phyloP scores from a whole-genome alignment of 73 alveolate species.

The Paramecium pentaurelia region DNA sequence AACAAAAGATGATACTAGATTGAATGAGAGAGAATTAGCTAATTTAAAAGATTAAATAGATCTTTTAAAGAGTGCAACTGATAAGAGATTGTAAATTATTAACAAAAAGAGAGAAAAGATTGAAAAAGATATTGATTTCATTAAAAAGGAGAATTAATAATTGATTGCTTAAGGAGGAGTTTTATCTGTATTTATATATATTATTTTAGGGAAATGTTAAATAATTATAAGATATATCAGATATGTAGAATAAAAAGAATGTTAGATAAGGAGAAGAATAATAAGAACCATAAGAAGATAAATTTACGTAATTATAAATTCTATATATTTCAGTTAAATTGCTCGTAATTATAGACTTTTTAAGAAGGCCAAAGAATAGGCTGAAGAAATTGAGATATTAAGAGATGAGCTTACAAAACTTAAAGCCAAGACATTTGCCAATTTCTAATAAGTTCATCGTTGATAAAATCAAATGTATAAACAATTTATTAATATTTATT shows the following conservation, averaged over 20 bases:
- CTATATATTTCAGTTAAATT: slow-evolving; percentile 2
- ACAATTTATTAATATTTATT: not conserved
- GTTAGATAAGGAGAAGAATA: slow-evolving; percentile 44
- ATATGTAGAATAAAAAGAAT: slow-evolving; percentile 43
- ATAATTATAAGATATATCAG: slow-evolving; percentile 52
- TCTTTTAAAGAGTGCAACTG: slow-evolving; percentile 40
- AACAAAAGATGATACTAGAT: slow-evolving; percentile 60
- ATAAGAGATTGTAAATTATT: slow-evolving; percentile 14
- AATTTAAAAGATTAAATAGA: slow-evolving; percentile 49
- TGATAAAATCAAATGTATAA: not conserved
- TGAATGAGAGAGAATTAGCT: slow-evolving; percentile 53
- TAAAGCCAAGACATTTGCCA: slow-evolving; percentile 60
- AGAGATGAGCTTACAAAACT: slow-evolving; percentile 51
- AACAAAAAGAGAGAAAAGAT: slow-evolving; percentile 49
- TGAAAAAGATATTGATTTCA: slow-evolving; percentile 54
- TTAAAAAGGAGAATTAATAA: slow-evolving; percentile 56
- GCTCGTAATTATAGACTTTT: slow-evolving; percentile 26
- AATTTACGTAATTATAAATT: slow-evolving; percentile 37
- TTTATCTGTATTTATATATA: not conserved
- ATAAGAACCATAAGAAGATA: slow-evolving; percentile 42
- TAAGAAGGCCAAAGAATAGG: slow-evolving; percentile 31
- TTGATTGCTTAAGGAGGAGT: slow-evolving; percentile 32
- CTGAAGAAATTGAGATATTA: slow-evolving; percentile 57
- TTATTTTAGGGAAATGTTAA: slow-evolving; percentile 50
- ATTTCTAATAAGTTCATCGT: slow-evolving; percentile 26